phyloP scores from a whole-genome alignment of 169 alveolate species.

The Perkinsus chesapeaki region DNA sequence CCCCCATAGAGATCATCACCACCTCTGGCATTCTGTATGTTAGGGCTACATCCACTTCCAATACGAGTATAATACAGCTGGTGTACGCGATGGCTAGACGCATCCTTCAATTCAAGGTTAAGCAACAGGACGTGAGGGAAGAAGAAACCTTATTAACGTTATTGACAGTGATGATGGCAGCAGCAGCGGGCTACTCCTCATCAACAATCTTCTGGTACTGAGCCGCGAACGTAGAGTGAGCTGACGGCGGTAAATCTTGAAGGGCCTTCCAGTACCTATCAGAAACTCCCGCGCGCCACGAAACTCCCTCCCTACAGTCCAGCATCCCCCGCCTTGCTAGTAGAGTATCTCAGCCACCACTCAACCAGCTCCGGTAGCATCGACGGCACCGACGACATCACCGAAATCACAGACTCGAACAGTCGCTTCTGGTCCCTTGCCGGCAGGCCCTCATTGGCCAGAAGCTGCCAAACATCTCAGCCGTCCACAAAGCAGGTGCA shows the following conservation, averaged over 20 bases:
- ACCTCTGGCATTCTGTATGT: too few relatives aligned
- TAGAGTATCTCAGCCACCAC: neutral
- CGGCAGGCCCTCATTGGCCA: neutral
- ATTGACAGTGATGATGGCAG: neutral
- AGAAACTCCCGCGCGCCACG: neutral
- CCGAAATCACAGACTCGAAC: neutral
- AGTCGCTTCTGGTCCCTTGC: neutral
- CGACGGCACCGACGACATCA: neutral
- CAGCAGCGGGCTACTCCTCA: neutral
- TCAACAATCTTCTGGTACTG: neutral
- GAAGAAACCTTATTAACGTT: neutral
- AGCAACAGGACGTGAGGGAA: neutral
- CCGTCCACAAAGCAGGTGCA: neutral
- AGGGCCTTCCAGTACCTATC: neutral
- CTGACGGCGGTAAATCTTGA: neutral
- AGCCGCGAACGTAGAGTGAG: neutral
- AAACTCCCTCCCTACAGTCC: neutral
- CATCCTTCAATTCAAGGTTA: too few relatives aligned
- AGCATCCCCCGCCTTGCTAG: neutral
- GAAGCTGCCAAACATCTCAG: neutral
- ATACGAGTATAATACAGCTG: too few relatives aligned
- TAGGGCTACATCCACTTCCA: too few relatives aligned
- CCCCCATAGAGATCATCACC: too few relatives aligned
- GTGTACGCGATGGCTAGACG: too few relatives aligned
- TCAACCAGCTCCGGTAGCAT: neutral